A percentile compares a stretch with the other conserved stretches of the same genome.
These are phyloP conservation scores for Sclerotiophoma versabilis DNA, from an alignment of 2,329 filamentous ascomycete species.

Conservation along the genomic window DNA sequence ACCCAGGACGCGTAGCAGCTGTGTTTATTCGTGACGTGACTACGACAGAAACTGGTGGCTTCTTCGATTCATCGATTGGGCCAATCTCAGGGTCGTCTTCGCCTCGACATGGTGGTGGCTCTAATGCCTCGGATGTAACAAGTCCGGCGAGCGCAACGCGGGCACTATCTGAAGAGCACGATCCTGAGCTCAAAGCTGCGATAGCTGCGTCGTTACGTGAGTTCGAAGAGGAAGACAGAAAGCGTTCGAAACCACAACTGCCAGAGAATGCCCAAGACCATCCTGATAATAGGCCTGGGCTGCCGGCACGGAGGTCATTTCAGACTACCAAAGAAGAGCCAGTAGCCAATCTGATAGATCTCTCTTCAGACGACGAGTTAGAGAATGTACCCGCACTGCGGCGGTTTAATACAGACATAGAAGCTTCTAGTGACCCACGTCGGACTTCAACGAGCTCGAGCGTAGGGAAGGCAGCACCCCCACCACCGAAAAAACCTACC, in stretches of 20 bases:
- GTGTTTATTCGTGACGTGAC: slow-evolving; percentile 97
- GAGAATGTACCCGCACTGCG: slow-evolving; percentile 24
- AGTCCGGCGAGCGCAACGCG: slow-evolving; percentile 20
- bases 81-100: slow-evolving; percentile 41
- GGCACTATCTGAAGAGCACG: slow-evolving; percentile 52
- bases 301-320: slow-evolving; percentile 45
- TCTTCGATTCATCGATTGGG: slow-evolving; percentile 73
- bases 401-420: slow-evolving; percentile 38
- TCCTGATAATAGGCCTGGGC: slow-evolving; percentile 40
- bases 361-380: slow-evolving; percentile 54
- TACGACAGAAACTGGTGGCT: slow-evolving; percentile 77
- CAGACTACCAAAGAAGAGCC: slow-evolving; percentile 33
- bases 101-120: slow-evolving; percentile 23
- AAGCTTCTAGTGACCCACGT: slow-evolving; percentile 2
- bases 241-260: slow-evolving; percentile 44
- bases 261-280: slow-evolving; percentile 47
- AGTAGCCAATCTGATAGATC: slow-evolving; percentile 55
- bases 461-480: slow-evolving; percentile 41
- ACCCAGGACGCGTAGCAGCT: slow-evolving; percentile 82
- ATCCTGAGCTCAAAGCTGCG: slow-evolving; percentile 56
- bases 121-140: slow-evolving; percentile 17
- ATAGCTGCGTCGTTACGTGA: slow-evolving; percentile 57
- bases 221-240: slow-evolving; percentile 51
- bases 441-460: slow-evolving; percentile 6
- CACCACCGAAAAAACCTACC: slow-evolving; percentile 43